Evolutionary conservation across 2,329 filamentous ascomycete genomes (phyloP).

Genomic region (Orbilia quercus): DNA sequence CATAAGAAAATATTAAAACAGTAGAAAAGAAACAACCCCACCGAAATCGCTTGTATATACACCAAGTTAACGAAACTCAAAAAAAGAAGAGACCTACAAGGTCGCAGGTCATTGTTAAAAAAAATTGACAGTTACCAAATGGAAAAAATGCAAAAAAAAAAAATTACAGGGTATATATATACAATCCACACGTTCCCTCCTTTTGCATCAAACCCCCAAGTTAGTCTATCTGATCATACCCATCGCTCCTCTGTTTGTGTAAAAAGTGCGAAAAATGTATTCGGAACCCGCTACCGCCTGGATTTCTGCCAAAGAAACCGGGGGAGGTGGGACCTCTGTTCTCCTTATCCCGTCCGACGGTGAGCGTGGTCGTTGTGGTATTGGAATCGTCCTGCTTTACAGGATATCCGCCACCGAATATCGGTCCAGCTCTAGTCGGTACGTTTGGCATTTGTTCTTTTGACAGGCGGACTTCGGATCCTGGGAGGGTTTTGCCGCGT

Average conservation of each 20-base stretch:
- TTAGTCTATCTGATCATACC: constrained; percentile 50
- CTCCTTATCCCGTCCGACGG: constrained; percentile 27
- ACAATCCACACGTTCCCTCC: not conserved
- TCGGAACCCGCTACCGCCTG: constrained; percentile 36
- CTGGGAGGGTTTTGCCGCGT: constrained; percentile 37
- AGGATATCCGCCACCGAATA: constrained; percentile 52
- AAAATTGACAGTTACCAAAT: constrained; percentile 6
- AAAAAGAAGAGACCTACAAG: constrained; percentile 1
- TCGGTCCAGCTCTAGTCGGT: constrained; percentile 31
- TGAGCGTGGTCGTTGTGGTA: not conserved
- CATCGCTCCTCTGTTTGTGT: constrained; percentile 49
- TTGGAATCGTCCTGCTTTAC: constrained; percentile 24
- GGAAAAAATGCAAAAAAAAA: not conserved
- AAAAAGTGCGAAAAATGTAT: constrained; percentile 54
- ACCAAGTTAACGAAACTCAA: not conserved
- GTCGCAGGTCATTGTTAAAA: not conserved
- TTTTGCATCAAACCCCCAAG: not conserved
- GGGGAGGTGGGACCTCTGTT: constrained; percentile 37
- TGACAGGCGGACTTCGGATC: constrained; percentile 1
- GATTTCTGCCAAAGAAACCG: constrained; percentile 48
- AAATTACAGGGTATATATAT: constrained; percentile 30
- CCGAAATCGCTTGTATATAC: constrained; percentile 17
- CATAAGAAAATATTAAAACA: not conserved
- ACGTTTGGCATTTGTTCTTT: not conserved
- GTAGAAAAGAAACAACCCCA: constrained; percentile 6